Evolutionary conservation across 2,329 filamentous ascomycete species (phyloP).

Genomic region (Nakataea oryzae): DNA sequence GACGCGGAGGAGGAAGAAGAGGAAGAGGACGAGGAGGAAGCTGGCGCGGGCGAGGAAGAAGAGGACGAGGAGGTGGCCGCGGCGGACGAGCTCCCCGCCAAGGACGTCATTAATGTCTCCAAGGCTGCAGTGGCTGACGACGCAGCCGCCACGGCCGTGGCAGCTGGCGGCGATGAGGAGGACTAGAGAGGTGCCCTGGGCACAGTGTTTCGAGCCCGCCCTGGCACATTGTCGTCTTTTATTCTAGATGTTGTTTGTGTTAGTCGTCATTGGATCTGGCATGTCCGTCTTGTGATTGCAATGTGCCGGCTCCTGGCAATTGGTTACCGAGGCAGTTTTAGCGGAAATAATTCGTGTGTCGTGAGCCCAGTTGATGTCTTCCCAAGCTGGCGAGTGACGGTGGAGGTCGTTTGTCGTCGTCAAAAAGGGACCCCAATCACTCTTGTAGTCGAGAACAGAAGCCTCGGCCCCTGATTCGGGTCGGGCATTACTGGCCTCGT

Average conservation of each 20-base stretch:
- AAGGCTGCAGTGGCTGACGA: conserved; percentile 6
- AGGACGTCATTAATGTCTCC: conserved; percentile 7
- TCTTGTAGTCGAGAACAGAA: background rate
- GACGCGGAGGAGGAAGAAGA: conserved; percentile 20
- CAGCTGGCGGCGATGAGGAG: conserved; percentile 9
- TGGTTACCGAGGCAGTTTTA: background rate
- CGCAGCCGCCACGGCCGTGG: conserved; percentile 3
- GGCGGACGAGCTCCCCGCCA: conserved; percentile 5
- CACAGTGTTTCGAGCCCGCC: background rate
- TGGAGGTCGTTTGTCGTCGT: background rate
- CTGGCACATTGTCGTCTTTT: background rate
- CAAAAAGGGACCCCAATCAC: background rate
- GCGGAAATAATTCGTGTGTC: background rate
- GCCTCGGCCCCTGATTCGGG: background rate
- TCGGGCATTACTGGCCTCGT: background rate
- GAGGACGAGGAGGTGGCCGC: conserved; percentile 6
- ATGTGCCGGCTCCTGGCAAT: background rate
- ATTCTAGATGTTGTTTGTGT: background rate
- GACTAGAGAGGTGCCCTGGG: conserved; percentile 2
- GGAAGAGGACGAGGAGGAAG: conserved; percentile 19
- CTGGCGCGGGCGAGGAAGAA: conserved; percentile 13
- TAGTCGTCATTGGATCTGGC: background rate
- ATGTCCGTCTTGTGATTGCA: background rate
- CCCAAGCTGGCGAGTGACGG: background rate
- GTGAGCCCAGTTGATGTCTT: background rate